Evolutionary conservation across 768 basidiomycete genomes (phyloP), one percentile per base, ranked within the genome.

Genomic region (Lentinula sp.): DNA sequence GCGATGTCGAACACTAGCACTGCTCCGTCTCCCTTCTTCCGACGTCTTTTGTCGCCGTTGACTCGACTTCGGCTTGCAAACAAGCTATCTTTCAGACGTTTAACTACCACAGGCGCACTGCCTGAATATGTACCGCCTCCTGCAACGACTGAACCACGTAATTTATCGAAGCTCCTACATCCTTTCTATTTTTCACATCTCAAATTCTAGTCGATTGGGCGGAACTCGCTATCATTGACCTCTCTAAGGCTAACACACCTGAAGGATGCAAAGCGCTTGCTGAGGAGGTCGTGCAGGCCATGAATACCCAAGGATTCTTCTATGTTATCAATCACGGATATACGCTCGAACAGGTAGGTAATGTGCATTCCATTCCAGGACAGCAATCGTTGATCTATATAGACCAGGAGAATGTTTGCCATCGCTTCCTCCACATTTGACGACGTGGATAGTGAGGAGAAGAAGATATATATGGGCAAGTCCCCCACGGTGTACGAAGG

Each of bases 181-280:
- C 4, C 53, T n/a, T 42, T 32, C n/a, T 2, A 16, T 59, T 45
- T 49, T 74, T 53, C 74, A 68, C 60, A n/a, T 49, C 21, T 34
- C 37, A 6, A 13, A 15, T n/a, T 35, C 23, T 57, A 78, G 76
- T 77, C 65, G 73, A 78, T 7, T 77, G 70, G 65, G 84, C 80
- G 2, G 79, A 84, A 43, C 75, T 87, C 13, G 73, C 81, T 1
- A 73, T 80, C 56, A 77, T 86, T 56, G 84, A 86, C 63, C 65
- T 86, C 15, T 73, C 82, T 9, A 71, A 73, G 53, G 74, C 72
- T 1, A 55, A 62, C 1, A 80, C 74, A 10, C 63, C 67, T 0
- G 75, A 80, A 60, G 78, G 73, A 4, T 75, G 78, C 9, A 63
- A 65, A 0, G 65, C 65, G 31, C 68, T 85, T 1, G 76, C 77